Evolutionary conservation across 2,329 filamentous ascomycete genomes (phyloP), one percentile per base, ranked within the genome.

Genomic region (Orbilia javanica): DNA sequence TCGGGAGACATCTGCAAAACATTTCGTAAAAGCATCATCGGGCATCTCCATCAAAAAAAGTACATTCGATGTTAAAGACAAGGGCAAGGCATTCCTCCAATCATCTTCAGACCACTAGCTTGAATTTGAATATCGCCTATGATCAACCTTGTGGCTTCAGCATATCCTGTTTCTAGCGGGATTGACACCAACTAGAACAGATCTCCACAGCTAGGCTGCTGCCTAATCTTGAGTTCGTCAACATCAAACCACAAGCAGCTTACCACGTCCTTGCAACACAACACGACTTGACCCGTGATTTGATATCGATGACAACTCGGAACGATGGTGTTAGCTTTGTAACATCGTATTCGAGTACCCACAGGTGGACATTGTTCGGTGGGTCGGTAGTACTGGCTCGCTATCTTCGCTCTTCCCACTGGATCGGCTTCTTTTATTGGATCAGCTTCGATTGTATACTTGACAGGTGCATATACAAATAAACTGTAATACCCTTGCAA

Each of bases 171-270:
- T 76, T 60, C 34, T 36, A 75, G 55, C 34, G 27, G 63, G 66
- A 69, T 65, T 57, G 36, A 20, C 64, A 60, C 36, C 27, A 62
- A 55, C 64, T 48, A 50, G 39, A 63, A 29, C 39, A 29, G 63
- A 74, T 62, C 65, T 67, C 72, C 72, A 76, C 65, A 53, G 27
- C 20, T 22, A 34, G 65, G 62, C 62, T 77, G 73, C 73, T 77
- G 73, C 73, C 73, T 77, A 77, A 55, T 77, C 46, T 50, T 55
- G 15, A 67, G 18, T 31, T n/a, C 48, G 66, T 60, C 27, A 68
- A 68, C 48, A 72, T 72, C 68, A 72, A 72, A 72, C 68, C 57
- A 65, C 25, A 42, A 57, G 22, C 31, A 27, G 42, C 34, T 42
- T 34, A 57, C 36, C 18, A 13, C 15, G 15, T 42, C 29, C 63